Evolutionary conservation across 176 grass and related monocot genomes (phyloP).

Genomic region (Zea mays): DNA sequence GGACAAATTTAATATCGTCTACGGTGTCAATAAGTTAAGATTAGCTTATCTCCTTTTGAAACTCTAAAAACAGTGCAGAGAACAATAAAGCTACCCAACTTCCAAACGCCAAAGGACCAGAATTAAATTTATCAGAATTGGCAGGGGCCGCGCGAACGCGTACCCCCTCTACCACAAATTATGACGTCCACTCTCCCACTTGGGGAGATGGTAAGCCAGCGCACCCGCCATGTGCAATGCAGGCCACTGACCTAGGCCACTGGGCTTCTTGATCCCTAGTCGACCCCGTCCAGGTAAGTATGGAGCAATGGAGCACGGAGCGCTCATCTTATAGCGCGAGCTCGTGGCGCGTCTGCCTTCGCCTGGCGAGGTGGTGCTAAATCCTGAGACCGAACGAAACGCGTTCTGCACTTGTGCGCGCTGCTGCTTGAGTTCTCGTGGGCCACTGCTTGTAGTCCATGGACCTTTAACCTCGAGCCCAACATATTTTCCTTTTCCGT

Average conservation of each 20-base stretch:
- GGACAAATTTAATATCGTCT: too few relatives aligned
- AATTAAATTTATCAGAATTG: neutral
- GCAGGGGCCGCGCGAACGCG: conserved; percentile 69
- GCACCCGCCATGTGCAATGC: conserved; percentile 41
- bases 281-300: too few relatives aligned
- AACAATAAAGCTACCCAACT: too few relatives aligned
- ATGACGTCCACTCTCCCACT: conserved; percentile 49
- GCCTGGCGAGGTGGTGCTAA: neutral
- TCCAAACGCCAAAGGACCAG: too few relatives aligned
- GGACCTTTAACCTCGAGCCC: neutral
- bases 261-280: too few relatives aligned
- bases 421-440: neutral
- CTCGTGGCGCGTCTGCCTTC: neutral
- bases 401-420: too few relatives aligned
- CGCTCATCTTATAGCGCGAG: fast-evolving
- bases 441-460: neutral
- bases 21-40: too few relatives aligned
- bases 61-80: too few relatives aligned
- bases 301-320: too few relatives aligned
- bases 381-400: neutral
- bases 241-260: conserved; percentile 43
- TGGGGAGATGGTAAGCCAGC: conserved; percentile 52
- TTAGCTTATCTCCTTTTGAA: too few relatives aligned
- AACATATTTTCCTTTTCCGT: too few relatives aligned
- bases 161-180: conserved; percentile 65